phyloP scores from a whole-genome alignment of 78 protist species.

The Speleostelium caveatum region DNA sequence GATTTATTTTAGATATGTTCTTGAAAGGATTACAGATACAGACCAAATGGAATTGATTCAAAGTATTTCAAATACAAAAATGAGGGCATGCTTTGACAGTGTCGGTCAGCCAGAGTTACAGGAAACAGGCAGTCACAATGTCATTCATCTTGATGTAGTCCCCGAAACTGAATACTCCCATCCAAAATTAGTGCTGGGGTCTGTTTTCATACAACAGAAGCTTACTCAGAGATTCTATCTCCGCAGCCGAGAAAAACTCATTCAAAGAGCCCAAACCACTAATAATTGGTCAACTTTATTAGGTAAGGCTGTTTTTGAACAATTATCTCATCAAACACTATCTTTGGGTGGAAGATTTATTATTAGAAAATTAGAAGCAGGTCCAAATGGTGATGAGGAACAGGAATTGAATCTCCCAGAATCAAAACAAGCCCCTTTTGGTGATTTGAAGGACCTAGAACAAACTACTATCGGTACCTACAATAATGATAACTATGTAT shows the following conservation, averaged over 20 bases:
- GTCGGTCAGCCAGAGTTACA: not conserved
- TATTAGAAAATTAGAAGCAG: not conserved
- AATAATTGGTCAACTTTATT: not conserved
- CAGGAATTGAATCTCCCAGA: too few relatives aligned
- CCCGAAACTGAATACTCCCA: not conserved
- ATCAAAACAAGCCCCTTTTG: not conserved
- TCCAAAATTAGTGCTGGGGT: not conserved
- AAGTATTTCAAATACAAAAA: not conserved
- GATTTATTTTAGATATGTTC: not conserved
- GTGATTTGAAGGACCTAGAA: not conserved
- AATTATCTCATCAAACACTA: slow-evolving; percentile 3
- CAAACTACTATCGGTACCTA: not conserved
- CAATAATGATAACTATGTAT: not conserved
- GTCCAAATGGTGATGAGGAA: not conserved
- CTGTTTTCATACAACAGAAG: not conserved
- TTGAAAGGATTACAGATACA: not conserved
- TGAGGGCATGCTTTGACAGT: not conserved
- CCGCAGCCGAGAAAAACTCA: not conserved
- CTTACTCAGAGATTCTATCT: not conserved
- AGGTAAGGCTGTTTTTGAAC: not conserved
- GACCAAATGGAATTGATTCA: not conserved
- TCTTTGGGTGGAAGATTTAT: not conserved
- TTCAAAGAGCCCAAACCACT: not conserved
- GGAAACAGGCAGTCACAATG: not conserved
- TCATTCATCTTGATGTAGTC: not conserved